Percentiles rank a stretch among this genome's conserved stretches.
These are phyloP conservation scores for Yueomyces sinensis DNA, from an alignment of 805 yeast species.

Conservation along the genomic window DNA sequence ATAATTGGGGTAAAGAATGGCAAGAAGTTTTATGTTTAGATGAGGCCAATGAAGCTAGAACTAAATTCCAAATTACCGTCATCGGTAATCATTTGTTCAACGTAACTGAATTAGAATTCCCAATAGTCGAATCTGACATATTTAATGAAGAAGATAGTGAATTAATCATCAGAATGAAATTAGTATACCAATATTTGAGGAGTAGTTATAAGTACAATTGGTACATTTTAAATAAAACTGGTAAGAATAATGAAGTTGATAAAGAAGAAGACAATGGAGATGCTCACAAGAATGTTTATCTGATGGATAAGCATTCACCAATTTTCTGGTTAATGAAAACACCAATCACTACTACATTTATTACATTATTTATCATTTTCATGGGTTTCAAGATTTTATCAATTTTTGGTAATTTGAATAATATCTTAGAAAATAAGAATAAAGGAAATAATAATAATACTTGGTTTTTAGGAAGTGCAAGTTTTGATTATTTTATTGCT, in stretches of 20 bases:
- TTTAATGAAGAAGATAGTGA: too few species aligned
- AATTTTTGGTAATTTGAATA: conserved; percentile 11
- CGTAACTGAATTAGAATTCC: neutral
- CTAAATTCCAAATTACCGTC: neutral
- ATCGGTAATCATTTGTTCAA: neutral
- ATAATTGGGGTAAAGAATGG: conserved; percentile 65
- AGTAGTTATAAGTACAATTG: conserved; percentile 12
- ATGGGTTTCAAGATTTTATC: neutral
- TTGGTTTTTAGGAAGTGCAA: conserved; percentile 7
- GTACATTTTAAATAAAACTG: conserved; percentile 7
- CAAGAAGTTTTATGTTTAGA: conserved; percentile 83
- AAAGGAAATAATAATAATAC: neutral
- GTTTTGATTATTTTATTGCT: conserved; percentile 13
- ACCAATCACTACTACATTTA: conserved; percentile 10
- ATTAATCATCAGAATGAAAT: neutral
- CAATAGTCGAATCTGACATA: neutral
- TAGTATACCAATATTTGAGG: conserved; percentile 1
- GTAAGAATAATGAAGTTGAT: too few species aligned
- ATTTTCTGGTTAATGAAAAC: conserved; percentile 1
- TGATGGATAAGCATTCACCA: too few species aligned
- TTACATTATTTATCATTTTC: conserved; percentile 6
- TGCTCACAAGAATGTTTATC: too few species aligned
- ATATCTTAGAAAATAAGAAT: neutral
- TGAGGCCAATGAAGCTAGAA: conserved; percentile 31
- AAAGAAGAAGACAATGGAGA: too few species aligned